Percentiles rank a stretch among this genome's conserved stretches.
These are phyloP conservation scores for Fusarium piperis DNA, from an alignment of 2,329 filamentous ascomycete genomes.

Conservation along the genomic window DNA sequence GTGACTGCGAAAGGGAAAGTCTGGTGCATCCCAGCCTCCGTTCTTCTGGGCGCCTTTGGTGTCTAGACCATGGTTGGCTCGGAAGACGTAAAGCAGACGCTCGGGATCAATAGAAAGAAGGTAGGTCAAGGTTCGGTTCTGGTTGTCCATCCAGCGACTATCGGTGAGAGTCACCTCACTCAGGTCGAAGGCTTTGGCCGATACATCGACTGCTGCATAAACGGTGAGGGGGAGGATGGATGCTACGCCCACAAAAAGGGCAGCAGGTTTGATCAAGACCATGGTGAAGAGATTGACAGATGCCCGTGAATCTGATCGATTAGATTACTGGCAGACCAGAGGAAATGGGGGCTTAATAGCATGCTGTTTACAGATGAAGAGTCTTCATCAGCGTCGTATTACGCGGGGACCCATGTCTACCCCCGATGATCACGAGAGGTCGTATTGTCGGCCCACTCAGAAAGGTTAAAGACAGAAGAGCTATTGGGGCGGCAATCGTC, in stretches of 20 bases:
- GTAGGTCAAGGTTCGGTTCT: slow-evolving; percentile 25
- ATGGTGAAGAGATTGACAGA: neutral
- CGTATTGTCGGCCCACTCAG: neutral
- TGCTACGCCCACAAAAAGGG: slow-evolving; percentile 7
- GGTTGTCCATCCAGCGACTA: slow-evolving; percentile 34
- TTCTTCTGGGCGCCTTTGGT: slow-evolving; percentile 57
- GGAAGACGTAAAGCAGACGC: slow-evolving; percentile 25
- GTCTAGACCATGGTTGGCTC: slow-evolving; percentile 25
- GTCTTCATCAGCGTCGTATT: neutral
- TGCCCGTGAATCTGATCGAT: neutral
- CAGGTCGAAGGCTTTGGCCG: slow-evolving; percentile 14
- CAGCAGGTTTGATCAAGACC: slow-evolving; percentile 12
- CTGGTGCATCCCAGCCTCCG: slow-evolving; percentile 63
- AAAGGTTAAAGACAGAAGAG: neutral
- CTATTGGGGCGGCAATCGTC: slow-evolving; percentile 23
- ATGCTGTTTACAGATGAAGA: no score
- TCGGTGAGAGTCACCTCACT: slow-evolving; percentile 21
- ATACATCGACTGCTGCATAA: slow-evolving; percentile 3
- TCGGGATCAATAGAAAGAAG: slow-evolving; percentile 20
- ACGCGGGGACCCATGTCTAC: neutral
- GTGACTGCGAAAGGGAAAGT: slow-evolving; percentile 63
- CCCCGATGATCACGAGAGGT: neutral
- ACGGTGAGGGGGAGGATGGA: neutral
- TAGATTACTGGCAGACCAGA: neutral
- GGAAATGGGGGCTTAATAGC: neutral